These are phyloP conservation scores for Botrytis medusae DNA, from an alignment of 2,329 filamentous ascomycete species.

Conservation along the genomic window DNA sequence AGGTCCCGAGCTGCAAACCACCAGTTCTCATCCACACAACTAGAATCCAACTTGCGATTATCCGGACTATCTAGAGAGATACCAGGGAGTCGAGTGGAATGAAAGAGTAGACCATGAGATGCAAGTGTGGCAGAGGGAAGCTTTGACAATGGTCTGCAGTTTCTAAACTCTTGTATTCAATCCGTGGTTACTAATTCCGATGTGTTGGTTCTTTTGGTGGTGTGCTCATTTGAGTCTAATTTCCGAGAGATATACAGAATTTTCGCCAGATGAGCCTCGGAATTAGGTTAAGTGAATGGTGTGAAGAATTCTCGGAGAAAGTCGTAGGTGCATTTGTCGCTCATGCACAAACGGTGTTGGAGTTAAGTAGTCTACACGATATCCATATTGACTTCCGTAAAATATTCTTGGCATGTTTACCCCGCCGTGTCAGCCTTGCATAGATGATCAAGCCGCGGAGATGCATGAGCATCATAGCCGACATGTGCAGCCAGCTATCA, in stretches of 20 bases:
- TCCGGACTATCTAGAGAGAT: too few relatives aligned
- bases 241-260: background rate
- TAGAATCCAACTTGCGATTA: accelerated
- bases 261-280: background rate
- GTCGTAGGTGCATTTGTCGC: background rate
- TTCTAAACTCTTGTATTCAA: background rate
- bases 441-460: background rate
- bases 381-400: background rate
- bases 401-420: background rate
- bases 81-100: accelerated
- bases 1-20: background rate
- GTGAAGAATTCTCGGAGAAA: background rate
- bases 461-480: background rate
- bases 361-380: background rate
- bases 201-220: accelerated
- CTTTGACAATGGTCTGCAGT: accelerated
- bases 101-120: background rate
- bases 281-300: background rate
- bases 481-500: background rate
- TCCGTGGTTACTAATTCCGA: background rate
- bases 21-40: background rate
- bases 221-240: background rate
- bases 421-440: background rate
- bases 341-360: accelerated
- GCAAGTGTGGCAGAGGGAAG: background rate